These are phyloP conservation scores for Protomyces pachydermus DNA, from an alignment of 1,139 yeast species.

Conservation along the genomic window DNA sequence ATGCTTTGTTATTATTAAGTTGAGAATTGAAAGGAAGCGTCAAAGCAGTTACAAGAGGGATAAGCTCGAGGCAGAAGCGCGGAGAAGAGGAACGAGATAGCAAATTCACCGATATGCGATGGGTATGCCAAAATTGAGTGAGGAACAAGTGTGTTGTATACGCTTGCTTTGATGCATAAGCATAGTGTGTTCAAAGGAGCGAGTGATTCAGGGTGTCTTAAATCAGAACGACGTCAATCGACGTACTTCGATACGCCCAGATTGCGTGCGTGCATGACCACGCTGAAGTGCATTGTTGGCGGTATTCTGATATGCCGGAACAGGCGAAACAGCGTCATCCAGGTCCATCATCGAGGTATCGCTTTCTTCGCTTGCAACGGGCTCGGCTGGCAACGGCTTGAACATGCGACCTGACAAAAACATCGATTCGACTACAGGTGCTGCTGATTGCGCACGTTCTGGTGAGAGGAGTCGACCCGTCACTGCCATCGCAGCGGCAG, in stretches of 20 bases:
- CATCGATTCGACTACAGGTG: not conserved
- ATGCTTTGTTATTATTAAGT: no score
- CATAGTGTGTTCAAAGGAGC: not conserved
- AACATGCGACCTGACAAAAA: not conserved
- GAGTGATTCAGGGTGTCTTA: not conserved
- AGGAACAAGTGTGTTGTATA: no score
- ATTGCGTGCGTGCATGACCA: constrained; percentile 6
- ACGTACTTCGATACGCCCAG: constrained; percentile 14
- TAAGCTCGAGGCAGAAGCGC: no score
- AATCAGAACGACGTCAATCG: constrained; percentile 15
- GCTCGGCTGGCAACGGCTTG: not conserved
- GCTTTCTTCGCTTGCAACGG: constrained; percentile 8
- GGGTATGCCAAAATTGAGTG: no score
- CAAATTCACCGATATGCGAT: no score
- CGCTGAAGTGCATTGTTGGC: constrained; percentile 4
- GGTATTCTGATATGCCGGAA: constrained; percentile 5
- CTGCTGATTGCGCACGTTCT: not conserved
- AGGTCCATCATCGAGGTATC: constrained; percentile 22
- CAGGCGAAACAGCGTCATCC: constrained; percentile 1
- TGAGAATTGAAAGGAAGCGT: no score
- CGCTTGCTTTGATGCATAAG: no score
- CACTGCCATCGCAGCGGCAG: not conserved
- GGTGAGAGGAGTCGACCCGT: not conserved
- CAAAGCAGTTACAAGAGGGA: no score
- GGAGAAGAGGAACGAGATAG: no score